Base-by-base conservation (phyloP, 352 stramenopile species). In the Phytophthora lateralis region DNA sequence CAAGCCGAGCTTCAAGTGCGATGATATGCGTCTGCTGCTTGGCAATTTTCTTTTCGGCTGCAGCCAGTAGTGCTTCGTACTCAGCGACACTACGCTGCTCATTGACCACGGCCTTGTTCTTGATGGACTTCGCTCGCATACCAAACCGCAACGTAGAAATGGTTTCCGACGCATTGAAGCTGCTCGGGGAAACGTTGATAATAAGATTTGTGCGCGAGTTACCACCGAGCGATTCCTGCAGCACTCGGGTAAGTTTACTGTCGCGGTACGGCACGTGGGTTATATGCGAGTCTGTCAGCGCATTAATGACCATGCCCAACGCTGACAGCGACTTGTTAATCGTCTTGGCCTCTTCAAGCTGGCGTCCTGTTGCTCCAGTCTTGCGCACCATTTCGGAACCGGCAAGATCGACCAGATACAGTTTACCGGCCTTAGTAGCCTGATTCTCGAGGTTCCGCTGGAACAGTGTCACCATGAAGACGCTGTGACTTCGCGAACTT, bases 321-420 rank as follows among this genome's bases (percentile, higher is more conserved):
- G 95, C 91, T 6, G 82, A 96, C 1, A 98, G 80, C 24, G 90
- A 98, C 59, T 97, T 97, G 78, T 98, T 98, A 64, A 98, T 98
- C 34, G 88, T 98, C 75, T 98, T 98, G 21, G 95, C 95, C 58
- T 98, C 95, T 65, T 98, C 93, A 12, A 98, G 80, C 48, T 95
- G 86, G 18, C 93, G 86, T 5, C 95, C 95, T 7, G 86, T 91
- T 17, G 91, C 88, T 0, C 80, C 78, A 3, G 93, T 98, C 80
- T 98, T 98, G 27, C 93, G 85, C 11, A 98, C 90, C 89, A 97
- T 98, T 65, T 98, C 95, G 7, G 88, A 97, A 6, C 95, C 95
- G 3, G 95, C 95, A 51, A 98, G 74, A 76, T 98, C 95, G 14
- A 98, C 95, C 2, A 98, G 63, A 52, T 94, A 96, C 27, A 98